Conservation (phyloP, 2,329 filamentous ascomycete genomes). For the Xylaria sp. region DNA sequence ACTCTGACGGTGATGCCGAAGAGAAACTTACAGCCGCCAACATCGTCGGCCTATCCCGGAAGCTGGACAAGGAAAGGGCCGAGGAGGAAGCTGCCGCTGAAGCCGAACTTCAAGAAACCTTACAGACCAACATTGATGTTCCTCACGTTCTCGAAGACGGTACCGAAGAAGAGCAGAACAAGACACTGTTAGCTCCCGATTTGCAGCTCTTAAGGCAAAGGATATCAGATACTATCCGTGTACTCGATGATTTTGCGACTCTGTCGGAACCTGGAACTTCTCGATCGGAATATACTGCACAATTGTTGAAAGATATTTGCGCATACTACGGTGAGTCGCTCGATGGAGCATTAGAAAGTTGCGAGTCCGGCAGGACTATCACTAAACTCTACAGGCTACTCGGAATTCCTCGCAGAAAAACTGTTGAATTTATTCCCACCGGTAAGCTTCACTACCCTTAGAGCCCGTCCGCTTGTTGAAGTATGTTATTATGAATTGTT, state of each 20-base stretch:
- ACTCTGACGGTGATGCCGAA: slow-evolving; percentile 79
- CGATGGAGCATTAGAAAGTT: neutral
- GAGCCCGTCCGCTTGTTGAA: neutral
- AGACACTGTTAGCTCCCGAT: slow-evolving; percentile 82
- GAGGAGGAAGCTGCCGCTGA: slow-evolving; percentile 85
- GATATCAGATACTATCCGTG: slow-evolving; percentile 92
- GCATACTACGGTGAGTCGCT: slow-evolving; percentile 79
- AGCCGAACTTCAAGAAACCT: slow-evolving; percentile 83
- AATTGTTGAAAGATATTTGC: slow-evolving; percentile 91
- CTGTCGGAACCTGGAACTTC: slow-evolving; percentile 83
- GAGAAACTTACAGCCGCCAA: slow-evolving; percentile 95
- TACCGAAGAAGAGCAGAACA: slow-evolving; percentile 69
- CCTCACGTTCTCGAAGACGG: slow-evolving; percentile 73
- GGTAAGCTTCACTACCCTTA: slow-evolving; percentile 48
- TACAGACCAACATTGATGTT: slow-evolving; percentile 93
- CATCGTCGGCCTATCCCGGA: slow-evolving; percentile 89
- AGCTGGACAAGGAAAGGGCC: slow-evolving; percentile 81
- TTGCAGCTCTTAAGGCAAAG: slow-evolving; percentile 87
- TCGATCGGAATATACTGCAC: slow-evolving; percentile 85
- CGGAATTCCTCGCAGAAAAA: slow-evolving; percentile 93
- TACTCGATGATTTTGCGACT: slow-evolving; percentile 88
- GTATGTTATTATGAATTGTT: neutral
- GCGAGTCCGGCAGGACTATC: slow-evolving; percentile 1
- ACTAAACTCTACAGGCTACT: slow-evolving; percentile 67
- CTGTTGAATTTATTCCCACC: slow-evolving; percentile 92